phyloP scores from a whole-genome alignment of 345 rosid genomes.

The Reutealis trisperma region DNA sequence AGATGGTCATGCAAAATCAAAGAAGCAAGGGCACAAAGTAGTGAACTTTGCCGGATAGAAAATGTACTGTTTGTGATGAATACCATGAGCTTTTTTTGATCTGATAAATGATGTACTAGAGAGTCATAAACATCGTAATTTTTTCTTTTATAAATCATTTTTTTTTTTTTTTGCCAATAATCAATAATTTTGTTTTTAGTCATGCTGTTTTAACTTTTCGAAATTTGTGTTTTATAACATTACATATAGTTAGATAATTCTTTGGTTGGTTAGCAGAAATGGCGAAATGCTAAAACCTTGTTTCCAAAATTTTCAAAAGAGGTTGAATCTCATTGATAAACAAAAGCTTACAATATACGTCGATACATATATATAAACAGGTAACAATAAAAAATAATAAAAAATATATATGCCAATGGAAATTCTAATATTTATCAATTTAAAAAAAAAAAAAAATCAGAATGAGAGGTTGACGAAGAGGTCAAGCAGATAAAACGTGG shows the following conservation, averaged over 20 bases:
- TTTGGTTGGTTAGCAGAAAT: neutral
- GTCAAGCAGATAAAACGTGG: neutral
- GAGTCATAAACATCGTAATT: neutral
- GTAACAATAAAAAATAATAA: neutral
- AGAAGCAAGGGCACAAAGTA: slow-evolving; percentile 65
- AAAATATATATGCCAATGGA: too few species aligned
- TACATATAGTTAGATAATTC: neutral
- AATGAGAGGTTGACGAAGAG: slow-evolving; percentile 1
- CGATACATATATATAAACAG: too few species aligned
- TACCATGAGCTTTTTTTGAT: neutral
- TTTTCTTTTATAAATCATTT: neutral
- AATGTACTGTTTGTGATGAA: neutral
- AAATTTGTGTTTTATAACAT: neutral
- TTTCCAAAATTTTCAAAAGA: neutral
- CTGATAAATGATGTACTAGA: neutral
- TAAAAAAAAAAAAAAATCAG: neutral
- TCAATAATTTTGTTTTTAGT: neutral
- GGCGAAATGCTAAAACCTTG: neutral
- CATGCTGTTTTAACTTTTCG: neutral
- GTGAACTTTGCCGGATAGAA: slow-evolving; percentile 63
- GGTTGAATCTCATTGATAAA: too few species aligned
- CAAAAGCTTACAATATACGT: too few species aligned
- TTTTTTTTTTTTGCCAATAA: too few species aligned
- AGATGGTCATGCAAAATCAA: slow-evolving; percentile 34
- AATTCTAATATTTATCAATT: neutral